A percentile compares a stretch with the other conserved stretches of the same genome.
These are phyloP conservation scores for Omphalotus olearius DNA, from an alignment of 1,284 basidiomycete genomes.

Conservation along the genomic window DNA sequence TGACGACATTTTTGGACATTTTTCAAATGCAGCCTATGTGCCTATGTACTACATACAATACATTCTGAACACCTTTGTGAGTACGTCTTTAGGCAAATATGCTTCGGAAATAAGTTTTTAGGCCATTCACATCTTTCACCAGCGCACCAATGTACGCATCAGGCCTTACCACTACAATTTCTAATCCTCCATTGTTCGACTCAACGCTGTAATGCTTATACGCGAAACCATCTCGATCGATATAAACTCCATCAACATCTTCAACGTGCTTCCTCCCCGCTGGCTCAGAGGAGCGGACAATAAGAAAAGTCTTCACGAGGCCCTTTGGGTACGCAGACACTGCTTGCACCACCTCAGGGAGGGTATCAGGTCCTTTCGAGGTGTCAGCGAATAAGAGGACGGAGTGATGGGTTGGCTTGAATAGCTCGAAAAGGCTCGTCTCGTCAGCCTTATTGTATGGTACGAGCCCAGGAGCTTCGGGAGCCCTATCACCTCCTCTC, in stretches of 20 bases:
- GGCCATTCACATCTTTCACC: background rate
- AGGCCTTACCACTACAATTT: background rate
- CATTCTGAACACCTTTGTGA: too few species aligned
- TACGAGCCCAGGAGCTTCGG: conserved; percentile 19
- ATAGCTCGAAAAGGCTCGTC: conserved; percentile 21
- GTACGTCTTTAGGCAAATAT: too few species aligned
- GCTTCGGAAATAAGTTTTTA: background rate
- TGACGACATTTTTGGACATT: conserved; percentile 9
- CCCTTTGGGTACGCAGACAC: background rate
- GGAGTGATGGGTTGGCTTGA: conserved; percentile 20
- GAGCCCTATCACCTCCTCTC: conserved; percentile 23
- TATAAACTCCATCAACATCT: background rate
- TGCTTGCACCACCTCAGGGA: background rate
- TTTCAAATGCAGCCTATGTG: too few species aligned
- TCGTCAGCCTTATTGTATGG: background rate
- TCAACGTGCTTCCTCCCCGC: background rate
- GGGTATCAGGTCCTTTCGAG: too few species aligned
- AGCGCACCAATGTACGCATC: background rate
- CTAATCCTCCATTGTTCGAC: background rate
- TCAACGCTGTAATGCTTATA: conserved; percentile 1
- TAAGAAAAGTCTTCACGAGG: conserved; percentile 3
- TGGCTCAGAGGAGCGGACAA: background rate
- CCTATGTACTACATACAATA: too few species aligned
- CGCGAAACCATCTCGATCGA: conserved; percentile 1
- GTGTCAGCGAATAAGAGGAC: conserved; percentile 19